phyloP scores from a whole-genome alignment of 257 asterid genomes.

The Solanum boliviense region DNA sequence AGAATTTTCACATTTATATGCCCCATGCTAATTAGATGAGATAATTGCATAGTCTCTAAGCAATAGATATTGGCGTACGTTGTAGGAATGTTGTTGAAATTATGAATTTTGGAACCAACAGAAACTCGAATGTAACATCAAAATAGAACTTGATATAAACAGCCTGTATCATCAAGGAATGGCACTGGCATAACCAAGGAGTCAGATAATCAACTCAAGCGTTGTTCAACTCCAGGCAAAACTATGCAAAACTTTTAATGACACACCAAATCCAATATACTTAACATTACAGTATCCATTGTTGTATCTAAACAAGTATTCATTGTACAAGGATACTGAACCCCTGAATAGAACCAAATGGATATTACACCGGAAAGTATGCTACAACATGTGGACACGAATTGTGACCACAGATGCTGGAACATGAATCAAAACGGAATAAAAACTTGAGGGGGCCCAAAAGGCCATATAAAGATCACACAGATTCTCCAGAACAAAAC shows the following conservation, averaged over 20 bases:
- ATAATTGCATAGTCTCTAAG: not conserved
- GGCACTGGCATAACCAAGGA: not conserved
- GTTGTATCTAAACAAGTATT: constrained; percentile 20
- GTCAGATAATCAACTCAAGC: not conserved
- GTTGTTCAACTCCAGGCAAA: not conserved
- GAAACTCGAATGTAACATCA: not conserved
- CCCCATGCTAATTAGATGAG: not conserved
- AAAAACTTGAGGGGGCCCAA: constrained; percentile 11
- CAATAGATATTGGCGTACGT: not conserved
- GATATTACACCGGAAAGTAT: constrained; percentile 26
- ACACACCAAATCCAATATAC: constrained; percentile 27
- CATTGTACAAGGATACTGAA: constrained; percentile 15
- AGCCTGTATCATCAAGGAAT: not conserved
- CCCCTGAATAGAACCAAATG: not conserved
- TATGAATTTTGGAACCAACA: not conserved
- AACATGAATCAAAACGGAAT: constrained; percentile 17
- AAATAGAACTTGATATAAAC: not conserved
- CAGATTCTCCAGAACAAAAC: constrained; percentile 22
- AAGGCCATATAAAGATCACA: constrained; percentile 14
- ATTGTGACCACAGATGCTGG: not conserved
- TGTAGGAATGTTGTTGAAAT: not conserved
- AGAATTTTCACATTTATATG: not conserved
- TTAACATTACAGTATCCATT: constrained; percentile 8
- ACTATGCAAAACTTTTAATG: not conserved
- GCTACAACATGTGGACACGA: constrained; percentile 11